Conservation (phyloP, 805 yeast genomes). For the Zygosaccharomyces bisporus region DNA sequence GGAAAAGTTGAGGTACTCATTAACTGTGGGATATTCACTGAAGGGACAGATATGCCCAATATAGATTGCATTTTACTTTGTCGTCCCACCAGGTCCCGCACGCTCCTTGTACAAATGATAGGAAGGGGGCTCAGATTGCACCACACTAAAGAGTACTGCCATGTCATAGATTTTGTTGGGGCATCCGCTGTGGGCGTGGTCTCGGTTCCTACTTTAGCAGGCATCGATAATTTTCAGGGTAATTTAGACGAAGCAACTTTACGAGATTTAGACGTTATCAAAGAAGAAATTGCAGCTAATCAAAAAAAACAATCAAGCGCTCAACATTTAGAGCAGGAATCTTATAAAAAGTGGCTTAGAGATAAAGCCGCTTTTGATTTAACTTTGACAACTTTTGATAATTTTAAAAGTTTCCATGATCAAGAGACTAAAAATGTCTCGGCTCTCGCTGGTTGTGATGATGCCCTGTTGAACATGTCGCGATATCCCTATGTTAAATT, state of each 20-base stretch:
- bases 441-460: neutral
- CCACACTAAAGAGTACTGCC: conserved; percentile 60
- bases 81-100: conserved; percentile 74
- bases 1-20: conserved; percentile 69
- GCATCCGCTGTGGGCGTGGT: conserved; percentile 51
- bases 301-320: conserved; percentile 15
- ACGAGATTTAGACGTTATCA: conserved; percentile 33
- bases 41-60: conserved; percentile 91
- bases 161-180: conserved; percentile 74
- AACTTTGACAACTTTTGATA: conserved; percentile 40
- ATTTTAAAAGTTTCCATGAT: conserved; percentile 36
- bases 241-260: conserved; percentile 34
- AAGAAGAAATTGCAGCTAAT: conserved; percentile 17
- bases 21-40: conserved; percentile 88
- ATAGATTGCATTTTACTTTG: conserved; percentile 77
- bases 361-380: conserved; percentile 29
- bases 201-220: conserved; percentile 52
- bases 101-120: conserved; percentile 77
- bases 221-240: conserved; percentile 24
- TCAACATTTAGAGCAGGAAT: conserved; percentile 6
- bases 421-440: conserved; percentile 7
- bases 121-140: conserved; percentile 81
- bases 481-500: conserved; percentile 38
- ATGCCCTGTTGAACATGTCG: conserved; percentile 22
- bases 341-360: conserved; percentile 17